Evolutionary conservation across 495 filamentous ascomycete species (phyloP).

Genomic region (Penicillium paxilli): DNA sequence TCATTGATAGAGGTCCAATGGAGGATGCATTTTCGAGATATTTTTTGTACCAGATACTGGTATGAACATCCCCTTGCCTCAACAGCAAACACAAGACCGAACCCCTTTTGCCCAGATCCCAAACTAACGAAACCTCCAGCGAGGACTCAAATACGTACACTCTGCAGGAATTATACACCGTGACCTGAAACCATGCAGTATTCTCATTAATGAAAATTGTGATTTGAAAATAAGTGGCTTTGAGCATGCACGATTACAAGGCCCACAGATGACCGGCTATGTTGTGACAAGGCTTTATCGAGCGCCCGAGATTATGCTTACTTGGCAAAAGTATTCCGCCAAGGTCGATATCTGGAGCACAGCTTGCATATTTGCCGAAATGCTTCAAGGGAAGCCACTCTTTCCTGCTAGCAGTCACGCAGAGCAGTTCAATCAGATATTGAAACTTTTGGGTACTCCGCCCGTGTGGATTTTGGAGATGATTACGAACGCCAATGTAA

Average conservation of each 20-base stretch:
- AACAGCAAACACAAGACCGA: background rate
- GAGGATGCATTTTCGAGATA: conserved; percentile 96
- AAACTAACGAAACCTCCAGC: conserved; percentile 44
- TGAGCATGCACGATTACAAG: conserved; percentile 85
- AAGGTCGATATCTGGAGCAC: conserved; percentile 97
- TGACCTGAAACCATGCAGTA: conserved; percentile 90
- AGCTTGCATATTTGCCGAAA: conserved; percentile 94
- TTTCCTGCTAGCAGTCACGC: conserved; percentile 93
- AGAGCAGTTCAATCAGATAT: conserved; percentile 94
- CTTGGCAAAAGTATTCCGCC: conserved; percentile 94
- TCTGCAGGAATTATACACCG: conserved; percentile 91
- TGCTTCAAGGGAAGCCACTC: conserved; percentile 90
- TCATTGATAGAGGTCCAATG: conserved; percentile 80
- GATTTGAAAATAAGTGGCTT: conserved; percentile 97
- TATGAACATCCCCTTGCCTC: conserved; percentile 26
- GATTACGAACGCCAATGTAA: conserved; percentile 10
- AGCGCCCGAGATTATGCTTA: conserved; percentile 95
- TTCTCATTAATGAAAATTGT: conserved; percentile 94
- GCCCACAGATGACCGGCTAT: conserved; percentile 97
- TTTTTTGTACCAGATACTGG: conserved; percentile 92
- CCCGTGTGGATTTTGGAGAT: conserved; percentile 51
- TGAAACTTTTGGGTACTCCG: conserved; percentile 84
- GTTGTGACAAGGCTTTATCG: conserved; percentile 94
- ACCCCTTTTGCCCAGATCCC: no score
- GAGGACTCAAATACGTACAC: conserved; percentile 92